Evolutionary conservation across 2,329 filamentous ascomycete genomes (phyloP), one percentile per base, ranked within the genome.

Genomic region (Aplosporella prunicola): DNA sequence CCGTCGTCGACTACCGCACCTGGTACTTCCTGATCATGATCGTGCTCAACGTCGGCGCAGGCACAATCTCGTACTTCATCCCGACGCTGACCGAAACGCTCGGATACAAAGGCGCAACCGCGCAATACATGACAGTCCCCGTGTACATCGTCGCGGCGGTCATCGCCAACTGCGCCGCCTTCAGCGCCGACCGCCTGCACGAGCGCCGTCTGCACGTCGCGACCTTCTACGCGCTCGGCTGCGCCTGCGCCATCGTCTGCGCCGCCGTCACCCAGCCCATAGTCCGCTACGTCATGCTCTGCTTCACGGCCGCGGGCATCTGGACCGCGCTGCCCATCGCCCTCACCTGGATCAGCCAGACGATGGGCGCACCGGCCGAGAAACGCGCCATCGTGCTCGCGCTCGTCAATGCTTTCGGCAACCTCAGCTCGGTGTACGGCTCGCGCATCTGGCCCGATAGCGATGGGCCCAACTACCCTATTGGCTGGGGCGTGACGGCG

Each of bases 61-160:
- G 39, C 27, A 41, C 39, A 18, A 41, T 41, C 17, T 41, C 39
- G 3, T 41, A 41, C 26, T 68, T 66, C 50, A 45, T 67, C 15
- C 64, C 62, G 1, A 80, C 80, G 0, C 78, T 87, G 39, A 80
- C 85, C 32, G 63, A 69, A 41, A 80, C 78, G 5, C 68, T 59
- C 48, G 70, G 74, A n/a, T 82, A 79, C 54, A 67, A 59, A 40
- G 63, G 68, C 11, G 74, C 78, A 32, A 58, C 66, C 17, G 75
- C 78, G 0, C 68, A 82, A 4, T 68, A 81, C 10, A 63, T 82
- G 36, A 80, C 76, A 0, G 72, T 40, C 3, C 38, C 38, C 15
- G 35, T 40, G 25, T 40, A 40, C 27, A n/a, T 18, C 24, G 38
- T 40, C n/a, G 38, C 38, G 1, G 38, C 38, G 5, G 5, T 40